Base-by-base conservation (phyloP, 75 land plant species). In the Gnetum montanum region DNA sequence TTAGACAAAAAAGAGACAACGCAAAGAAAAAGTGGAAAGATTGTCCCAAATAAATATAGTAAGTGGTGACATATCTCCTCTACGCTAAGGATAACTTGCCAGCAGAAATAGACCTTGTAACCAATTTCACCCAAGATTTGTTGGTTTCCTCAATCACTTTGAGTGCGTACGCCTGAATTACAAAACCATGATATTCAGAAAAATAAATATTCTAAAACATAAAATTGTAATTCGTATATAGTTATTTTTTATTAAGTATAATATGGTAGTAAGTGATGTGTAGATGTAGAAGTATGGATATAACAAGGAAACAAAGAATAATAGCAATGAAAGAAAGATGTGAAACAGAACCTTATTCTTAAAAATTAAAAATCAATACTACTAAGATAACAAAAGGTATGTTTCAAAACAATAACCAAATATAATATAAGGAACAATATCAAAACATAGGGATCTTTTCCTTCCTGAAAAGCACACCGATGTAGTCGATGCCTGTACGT, bases 71-170 rank as follows among this genome's bases (percentile, higher is more conserved):
- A n/a, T n/a, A n/a, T n/a, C n/a, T n/a, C n/a, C n/a, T n/a, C 65
- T 64, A 85, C 38, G 67, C 60, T 15, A 82, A 75, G 5, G 96
- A 90, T 3, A 86, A 85, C 45, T 81, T 85, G 28, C 97, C 92
- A 33, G 88, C 73, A 48, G 78, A 62, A 58, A 83, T 59, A 11
- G 83, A 69, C 64, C 97, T 73, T 63, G 71, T 91, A 25, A 91
- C 82, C 43, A 91, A 72, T 49, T 87, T 81, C 8, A 80, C 79
- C 97, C 97, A 91, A 0, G 88, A 78, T 12, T 83, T 75, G 43
- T 91, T 82, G 13, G 97, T 86, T 63, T 91, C 93, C 8, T 58
- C 60, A 37, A 91, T 91, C 5, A 91, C 85, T 68, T 84, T 80
- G 15, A 91, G 65, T 20, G 97, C 92, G 71, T 83, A 84, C 36